Percentiles rank a stretch among this genome's conserved stretches.
Evolutionary conservation across 192 early-diverging fungal species (phyloP).

Genomic region (Linnemannia elongata): DNA sequence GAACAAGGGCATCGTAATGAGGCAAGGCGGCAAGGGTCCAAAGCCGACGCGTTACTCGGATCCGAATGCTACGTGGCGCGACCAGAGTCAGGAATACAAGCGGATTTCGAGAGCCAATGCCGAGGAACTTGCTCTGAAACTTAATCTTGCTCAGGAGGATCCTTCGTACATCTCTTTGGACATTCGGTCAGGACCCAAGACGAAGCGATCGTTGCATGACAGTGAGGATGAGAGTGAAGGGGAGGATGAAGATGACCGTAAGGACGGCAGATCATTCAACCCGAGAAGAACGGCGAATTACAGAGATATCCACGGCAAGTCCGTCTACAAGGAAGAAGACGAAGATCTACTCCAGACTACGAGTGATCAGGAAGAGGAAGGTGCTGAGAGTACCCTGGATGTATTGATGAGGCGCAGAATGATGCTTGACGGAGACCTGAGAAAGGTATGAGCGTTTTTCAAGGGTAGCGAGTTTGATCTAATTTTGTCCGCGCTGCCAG

Average conservation of each 20-base stretch:
- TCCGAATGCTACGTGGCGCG: constrained; percentile 44
- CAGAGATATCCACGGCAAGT: constrained; percentile 62
- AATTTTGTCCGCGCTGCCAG: neutral
- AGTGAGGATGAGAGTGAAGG: neutral
- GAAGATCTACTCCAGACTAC: constrained; percentile 47
- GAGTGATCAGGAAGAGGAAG: constrained; percentile 43
- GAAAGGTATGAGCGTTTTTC: constrained; percentile 17
- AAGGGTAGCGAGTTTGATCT: neutral
- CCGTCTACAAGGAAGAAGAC: constrained; percentile 41
- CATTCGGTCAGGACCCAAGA: constrained; percentile 5
- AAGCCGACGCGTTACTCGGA: constrained; percentile 32
- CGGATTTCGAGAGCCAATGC: constrained; percentile 50
- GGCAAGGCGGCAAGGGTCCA: neutral
- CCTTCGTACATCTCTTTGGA: constrained; percentile 30
- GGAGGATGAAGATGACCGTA: neutral
- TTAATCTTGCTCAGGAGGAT: constrained; percentile 18
- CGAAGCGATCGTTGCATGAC: neutral
- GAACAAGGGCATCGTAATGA: constrained; percentile 31
- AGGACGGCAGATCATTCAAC: constrained; percentile 2
- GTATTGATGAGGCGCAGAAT: constrained; percentile 50
- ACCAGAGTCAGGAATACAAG: constrained; percentile 39
- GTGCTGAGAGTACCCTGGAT: constrained; percentile 58
- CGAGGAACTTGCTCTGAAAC: constrained; percentile 28
- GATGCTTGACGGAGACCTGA: constrained; percentile 39
- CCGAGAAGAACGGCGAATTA: constrained; percentile 53